phyloP scores from a whole-genome alignment of 2,329 filamentous ascomycete species.

The Rhynchosporium secalis region DNA sequence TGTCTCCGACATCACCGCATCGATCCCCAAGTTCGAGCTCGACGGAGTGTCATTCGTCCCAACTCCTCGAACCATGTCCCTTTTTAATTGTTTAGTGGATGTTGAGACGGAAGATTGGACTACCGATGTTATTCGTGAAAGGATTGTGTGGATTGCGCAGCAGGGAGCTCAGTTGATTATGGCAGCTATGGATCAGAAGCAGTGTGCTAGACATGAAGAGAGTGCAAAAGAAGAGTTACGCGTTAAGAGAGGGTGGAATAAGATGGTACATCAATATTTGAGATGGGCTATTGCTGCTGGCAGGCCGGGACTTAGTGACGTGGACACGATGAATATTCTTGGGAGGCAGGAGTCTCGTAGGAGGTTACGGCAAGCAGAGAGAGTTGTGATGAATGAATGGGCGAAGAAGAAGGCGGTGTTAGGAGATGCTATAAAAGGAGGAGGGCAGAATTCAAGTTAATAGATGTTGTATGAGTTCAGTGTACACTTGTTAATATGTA shows the following conservation, averaged over 20 bases:
- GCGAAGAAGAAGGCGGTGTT: slow-evolving; percentile 15
- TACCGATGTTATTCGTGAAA: slow-evolving; percentile 2
- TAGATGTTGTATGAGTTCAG: neutral
- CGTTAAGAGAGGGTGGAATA: slow-evolving; percentile 41
- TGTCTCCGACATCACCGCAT: slow-evolving; percentile 23
- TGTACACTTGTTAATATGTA: neutral
- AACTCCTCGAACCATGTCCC: slow-evolving; percentile 8
- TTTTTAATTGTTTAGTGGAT: slow-evolving; percentile 23
- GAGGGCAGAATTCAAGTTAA: neutral
- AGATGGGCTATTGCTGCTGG: slow-evolving; percentile 57
- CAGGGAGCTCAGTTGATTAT: slow-evolving; percentile 14
- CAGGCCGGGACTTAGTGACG: slow-evolving; percentile 53
- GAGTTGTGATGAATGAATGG: slow-evolving; percentile 17
- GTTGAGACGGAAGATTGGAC: slow-evolving; percentile 21
- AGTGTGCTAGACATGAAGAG: neutral
- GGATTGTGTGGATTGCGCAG: slow-evolving; percentile 16
- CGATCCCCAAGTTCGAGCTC: slow-evolving; percentile 25
- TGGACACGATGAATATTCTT: slow-evolving; percentile 54
- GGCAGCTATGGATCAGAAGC: neutral
- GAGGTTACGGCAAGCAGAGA: slow-evolving; percentile 37
- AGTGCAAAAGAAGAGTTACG: slow-evolving; percentile 1
- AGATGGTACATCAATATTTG: slow-evolving; percentile 54
- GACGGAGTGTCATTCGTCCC: slow-evolving; percentile 13
- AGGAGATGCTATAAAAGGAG: neutral
- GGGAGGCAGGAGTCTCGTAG: slow-evolving; percentile 52